Evolutionary conservation across 306 rosid genomes (phyloP), one percentile per base, ranked within the genome.

Genomic region (Sindora glabra): DNA sequence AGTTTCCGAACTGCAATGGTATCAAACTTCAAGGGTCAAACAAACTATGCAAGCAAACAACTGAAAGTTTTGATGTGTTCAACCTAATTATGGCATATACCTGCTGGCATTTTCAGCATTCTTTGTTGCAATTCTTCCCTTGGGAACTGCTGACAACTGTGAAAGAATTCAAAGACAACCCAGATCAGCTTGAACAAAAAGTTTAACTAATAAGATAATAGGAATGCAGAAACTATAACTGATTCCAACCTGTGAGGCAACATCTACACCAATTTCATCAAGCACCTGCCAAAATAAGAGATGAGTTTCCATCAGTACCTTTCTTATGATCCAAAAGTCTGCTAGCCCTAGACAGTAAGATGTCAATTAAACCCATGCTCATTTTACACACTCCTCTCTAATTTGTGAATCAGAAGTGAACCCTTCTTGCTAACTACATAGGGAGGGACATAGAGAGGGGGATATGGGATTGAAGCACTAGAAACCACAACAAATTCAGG

Each of bases 141-240:
- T 94, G 12, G 99, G 99, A 75, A 95, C 99, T 21, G 86, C 75
- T 71, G 99, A 89, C 59, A 94, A 69, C 99, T 94, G 85, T 53
- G 62, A 54, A 42, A 37, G 58, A 59, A 62, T 72, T 47, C 69
- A 66, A 66, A 49, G 34, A 68, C 39, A 73, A 57, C 30, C 30
- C 16, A 51, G 58, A 52, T 81, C 69, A 87, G 84, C 30, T 77
- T 69, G 40, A 64, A 26, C 56, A 54, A 52, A 63, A 69, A 36
- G 48, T 32, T 47, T 32, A 10, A 12, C 44, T n/a, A n/a, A n/a
- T n/a, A n/a, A 47, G 33, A 77, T 46, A n/a, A 56, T 18, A 36
- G 3, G 14, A 12, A 38, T 58, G 33, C 21, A 24, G 36, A 58
- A 48, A 58, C 52, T 52, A 10, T 17, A 40, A 40, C 40, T 18